Percentiles rank a stretch among this genome's conserved stretches.
Evolutionary conservation across 164 flowering plant genomes (phyloP).

Genomic region (Aristolochia californica): DNA sequence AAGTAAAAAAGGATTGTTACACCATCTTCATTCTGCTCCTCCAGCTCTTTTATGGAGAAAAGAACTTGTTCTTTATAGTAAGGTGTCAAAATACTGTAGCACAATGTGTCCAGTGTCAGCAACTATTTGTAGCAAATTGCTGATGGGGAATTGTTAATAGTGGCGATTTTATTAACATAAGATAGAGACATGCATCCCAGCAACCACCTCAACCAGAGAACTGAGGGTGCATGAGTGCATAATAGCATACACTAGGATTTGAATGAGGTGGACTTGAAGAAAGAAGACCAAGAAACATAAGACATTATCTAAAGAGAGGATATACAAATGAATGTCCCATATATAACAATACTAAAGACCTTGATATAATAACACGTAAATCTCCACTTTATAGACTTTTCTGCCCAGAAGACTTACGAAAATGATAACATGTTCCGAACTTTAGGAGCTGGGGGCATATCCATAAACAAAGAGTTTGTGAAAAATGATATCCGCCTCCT

Average conservation of each 20-base stretch:
- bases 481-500: slow-evolving; percentile 91
- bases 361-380: background rate
- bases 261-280: background rate
- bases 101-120: background rate
- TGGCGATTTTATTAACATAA: too few species aligned
- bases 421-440: slow-evolving; percentile 98
- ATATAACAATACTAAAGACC: background rate
- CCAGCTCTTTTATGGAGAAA: slow-evolving; percentile 63
- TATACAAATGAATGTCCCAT: background rate
- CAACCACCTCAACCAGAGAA: background rate
- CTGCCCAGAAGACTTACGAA: slow-evolving; percentile 49
- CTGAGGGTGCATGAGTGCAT: too few species aligned
- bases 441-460: slow-evolving; percentile 96
- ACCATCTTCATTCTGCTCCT: slow-evolving; percentile 80
- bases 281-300: background rate
- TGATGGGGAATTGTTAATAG: too few species aligned
- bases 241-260: too few species aligned
- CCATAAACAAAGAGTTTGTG: slow-evolving; percentile 93
- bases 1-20: slow-evolving; percentile 92
- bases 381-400: background rate
- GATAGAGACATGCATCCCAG: background rate
- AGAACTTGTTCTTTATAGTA: slow-evolving; percentile 89
- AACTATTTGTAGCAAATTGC: background rate
- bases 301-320: background rate
- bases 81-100: slow-evolving; percentile 80